phyloP scores from a whole-genome alignment of 345 rosid genomes.

The Linum lewisii region DNA sequence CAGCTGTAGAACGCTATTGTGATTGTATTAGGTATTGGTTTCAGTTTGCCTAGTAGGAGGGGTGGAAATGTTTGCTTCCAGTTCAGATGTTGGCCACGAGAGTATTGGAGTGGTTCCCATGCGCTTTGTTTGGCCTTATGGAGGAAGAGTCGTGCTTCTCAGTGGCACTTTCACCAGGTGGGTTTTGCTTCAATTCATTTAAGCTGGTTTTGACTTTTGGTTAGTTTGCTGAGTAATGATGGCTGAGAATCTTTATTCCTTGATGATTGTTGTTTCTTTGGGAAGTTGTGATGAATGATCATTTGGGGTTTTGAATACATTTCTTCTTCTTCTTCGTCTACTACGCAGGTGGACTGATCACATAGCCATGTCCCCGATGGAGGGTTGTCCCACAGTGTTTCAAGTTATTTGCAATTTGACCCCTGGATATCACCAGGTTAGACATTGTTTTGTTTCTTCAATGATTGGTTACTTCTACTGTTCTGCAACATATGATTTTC shows the following conservation, averaged over 20 bases:
- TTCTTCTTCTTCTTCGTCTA: conserved; percentile 6
- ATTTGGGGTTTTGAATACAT: conserved; percentile 10
- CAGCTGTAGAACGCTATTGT: background rate
- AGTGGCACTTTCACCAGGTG: conserved; percentile 71
- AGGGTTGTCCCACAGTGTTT: conserved; percentile 70
- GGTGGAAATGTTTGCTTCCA: conserved; percentile 57
- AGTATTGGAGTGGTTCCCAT: conserved; percentile 40
- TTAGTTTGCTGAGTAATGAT: background rate
- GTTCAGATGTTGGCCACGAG: conserved; percentile 35
- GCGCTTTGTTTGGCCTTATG: conserved; percentile 78
- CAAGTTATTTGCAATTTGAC: conserved; percentile 60
- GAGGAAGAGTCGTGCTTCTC: conserved; percentile 58
- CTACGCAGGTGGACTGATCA: conserved; percentile 64
- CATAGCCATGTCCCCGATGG: conserved; percentile 68
- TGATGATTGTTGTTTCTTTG: too few species aligned
- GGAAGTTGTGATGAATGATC: conserved; percentile 1
- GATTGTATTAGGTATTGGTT: too few species aligned
- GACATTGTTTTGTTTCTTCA: conserved; percentile 1
- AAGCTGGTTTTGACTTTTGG: background rate
- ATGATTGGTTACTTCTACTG: background rate
- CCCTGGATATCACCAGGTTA: conserved; percentile 79
- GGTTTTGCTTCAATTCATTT: conserved; percentile 14
- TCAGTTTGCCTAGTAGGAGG: conserved; percentile 12
- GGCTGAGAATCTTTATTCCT: background rate
- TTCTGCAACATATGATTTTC: background rate